These are phyloP conservation scores for Euphorbia tirucalli DNA, from an alignment of 345 rosid genomes.

Conservation along the genomic window DNA sequence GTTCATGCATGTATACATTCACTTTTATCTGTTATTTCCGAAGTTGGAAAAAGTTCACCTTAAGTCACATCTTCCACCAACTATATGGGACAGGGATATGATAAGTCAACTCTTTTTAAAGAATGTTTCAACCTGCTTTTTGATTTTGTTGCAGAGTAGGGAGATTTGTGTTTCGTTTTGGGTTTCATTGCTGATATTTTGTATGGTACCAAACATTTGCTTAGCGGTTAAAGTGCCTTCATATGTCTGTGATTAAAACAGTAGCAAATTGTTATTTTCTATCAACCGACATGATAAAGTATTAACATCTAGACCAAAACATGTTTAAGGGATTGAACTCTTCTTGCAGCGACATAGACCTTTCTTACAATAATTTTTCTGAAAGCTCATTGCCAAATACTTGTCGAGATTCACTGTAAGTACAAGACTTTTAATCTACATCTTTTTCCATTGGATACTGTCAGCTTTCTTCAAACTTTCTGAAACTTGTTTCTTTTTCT, in stretches of 20 bases:
- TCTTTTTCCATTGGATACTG: neutral
- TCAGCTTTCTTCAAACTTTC: neutral
- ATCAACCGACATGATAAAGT: neutral
- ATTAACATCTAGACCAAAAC: neutral
- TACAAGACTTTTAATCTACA: neutral
- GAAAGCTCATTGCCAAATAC: neutral
- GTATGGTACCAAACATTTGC: neutral
- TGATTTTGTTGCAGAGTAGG: neutral
- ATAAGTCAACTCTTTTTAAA: neutral
- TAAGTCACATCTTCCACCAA: neutral
- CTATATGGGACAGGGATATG: neutral
- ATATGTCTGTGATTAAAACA: neutral
- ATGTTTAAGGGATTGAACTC: neutral
- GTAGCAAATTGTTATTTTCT: neutral
- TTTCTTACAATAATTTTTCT: constrained; percentile 13
- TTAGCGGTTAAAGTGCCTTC: neutral
- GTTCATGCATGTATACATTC: neutral
- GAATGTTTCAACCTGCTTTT: neutral
- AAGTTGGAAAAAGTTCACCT: neutral
- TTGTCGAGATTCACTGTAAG: too few relatives aligned
- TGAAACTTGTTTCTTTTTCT: neutral
- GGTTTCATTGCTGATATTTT: neutral
- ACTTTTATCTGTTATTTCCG: neutral
- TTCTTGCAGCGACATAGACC: constrained; percentile 15
- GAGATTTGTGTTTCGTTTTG: neutral